Percentiles rank a stretch among this genome's conserved stretches.
Conservation (phyloP, 768 basidiomycete genomes). For the Coprinopsis cinerea region DNA sequence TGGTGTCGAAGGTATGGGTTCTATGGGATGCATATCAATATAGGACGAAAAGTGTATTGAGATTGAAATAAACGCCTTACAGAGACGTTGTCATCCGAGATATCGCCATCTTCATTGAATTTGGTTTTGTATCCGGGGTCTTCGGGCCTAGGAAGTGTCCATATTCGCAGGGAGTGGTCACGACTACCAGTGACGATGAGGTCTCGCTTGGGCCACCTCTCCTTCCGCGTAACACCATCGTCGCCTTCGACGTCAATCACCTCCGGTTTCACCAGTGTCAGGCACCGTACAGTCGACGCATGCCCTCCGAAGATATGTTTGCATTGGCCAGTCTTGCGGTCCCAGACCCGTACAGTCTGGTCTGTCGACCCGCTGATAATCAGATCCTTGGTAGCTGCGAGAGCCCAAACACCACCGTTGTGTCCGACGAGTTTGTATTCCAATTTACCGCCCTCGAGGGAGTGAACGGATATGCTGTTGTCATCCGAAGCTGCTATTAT, state of each 20-base stretch:
- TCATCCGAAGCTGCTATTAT: constrained; percentile 98
- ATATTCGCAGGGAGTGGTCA: constrained; percentile 62
- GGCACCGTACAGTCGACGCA: constrained; percentile 91
- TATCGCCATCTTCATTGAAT: constrained; percentile 53
- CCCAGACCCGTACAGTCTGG: constrained; percentile 90
- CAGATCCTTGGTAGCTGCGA: constrained; percentile 83
- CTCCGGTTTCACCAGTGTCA: constrained; percentile 94
- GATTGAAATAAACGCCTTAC: not conserved
- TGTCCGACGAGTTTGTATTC: constrained; percentile 78
- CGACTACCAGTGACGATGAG: constrained; percentile 72
- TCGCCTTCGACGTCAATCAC: constrained; percentile 70
- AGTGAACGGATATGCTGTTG: constrained; percentile 93
- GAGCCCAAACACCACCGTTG: constrained; percentile 94
- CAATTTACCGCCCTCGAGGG: constrained; percentile 74
- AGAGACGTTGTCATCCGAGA: constrained; percentile 33
- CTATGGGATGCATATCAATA: constrained; percentile 47
- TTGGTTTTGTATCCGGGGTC: constrained; percentile 73
- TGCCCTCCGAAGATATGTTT: constrained; percentile 95
- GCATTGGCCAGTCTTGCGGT: constrained; percentile 70
- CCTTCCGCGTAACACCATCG: constrained; percentile 52
- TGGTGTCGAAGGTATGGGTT: constrained; percentile 89
- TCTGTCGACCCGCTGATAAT: constrained; percentile 92
- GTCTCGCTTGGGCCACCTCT: constrained; percentile 65
- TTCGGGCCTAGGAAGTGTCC: constrained; percentile 50
- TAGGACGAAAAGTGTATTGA: too few species aligned